Conservation (phyloP, 1,284 basidiomycete species). For the Nidula niveotomentosa region DNA sequence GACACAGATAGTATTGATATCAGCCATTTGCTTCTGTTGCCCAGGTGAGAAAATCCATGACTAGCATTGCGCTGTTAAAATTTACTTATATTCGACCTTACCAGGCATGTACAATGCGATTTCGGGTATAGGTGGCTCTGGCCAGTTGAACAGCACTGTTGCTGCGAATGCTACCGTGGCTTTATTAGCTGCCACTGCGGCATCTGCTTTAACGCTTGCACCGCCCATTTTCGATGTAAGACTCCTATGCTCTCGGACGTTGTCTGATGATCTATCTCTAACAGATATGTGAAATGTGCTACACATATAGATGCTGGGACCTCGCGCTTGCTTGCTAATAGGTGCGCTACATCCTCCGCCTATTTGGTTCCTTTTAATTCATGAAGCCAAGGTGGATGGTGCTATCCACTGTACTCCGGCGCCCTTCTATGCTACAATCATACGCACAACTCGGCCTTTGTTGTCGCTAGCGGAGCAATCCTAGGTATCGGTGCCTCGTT, state of each 20-base stretch:
- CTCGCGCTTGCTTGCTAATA: conserved; percentile 20
- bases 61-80: neutral
- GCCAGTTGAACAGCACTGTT: conserved; percentile 24
- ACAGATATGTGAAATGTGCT: neutral
- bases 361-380: neutral
- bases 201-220: conserved; percentile 23
- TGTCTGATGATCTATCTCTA: neutral
- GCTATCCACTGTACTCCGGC: conserved; percentile 20
- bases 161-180: conserved; percentile 26
- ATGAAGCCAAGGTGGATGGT: conserved; percentile 15
- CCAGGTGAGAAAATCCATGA: conserved; percentile 12
- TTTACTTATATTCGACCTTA: too few relatives aligned
- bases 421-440: conserved; percentile 26
- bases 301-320: conserved; percentile 19
- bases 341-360: conserved; percentile 7
- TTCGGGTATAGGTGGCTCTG: conserved; percentile 24
- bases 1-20: conserved; percentile 21
- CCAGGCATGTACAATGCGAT: conserved; percentile 27
- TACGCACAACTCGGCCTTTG: conserved; percentile 21
- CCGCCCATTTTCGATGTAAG: conserved; percentile 23
- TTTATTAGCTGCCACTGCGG: conserved; percentile 21
- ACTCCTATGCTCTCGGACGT: neutral
- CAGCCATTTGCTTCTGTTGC: conserved; percentile 22
- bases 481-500: conserved; percentile 25
- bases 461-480: conserved; percentile 24